Evolutionary conservation across 2,329 filamentous ascomycete species (phyloP).

Genomic region (Verruconis gallopava): DNA sequence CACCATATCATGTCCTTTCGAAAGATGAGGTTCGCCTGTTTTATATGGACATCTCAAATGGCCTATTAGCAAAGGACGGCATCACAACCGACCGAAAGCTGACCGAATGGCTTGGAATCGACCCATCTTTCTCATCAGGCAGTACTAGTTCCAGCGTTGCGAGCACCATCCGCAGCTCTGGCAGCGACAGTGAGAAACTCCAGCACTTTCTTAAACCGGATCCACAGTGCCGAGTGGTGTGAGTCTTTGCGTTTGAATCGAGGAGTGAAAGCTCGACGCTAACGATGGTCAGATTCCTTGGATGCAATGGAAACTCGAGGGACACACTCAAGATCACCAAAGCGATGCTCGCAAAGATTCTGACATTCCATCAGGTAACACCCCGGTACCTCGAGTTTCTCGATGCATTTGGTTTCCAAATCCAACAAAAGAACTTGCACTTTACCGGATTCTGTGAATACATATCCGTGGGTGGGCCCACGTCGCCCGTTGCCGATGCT

Average conservation of each 20-base stretch:
- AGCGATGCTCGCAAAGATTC: conserved; percentile 12
- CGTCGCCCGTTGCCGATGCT: conserved; percentile 12
- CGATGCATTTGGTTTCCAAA: conserved; percentile 23
- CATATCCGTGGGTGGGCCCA: conserved; percentile 14
- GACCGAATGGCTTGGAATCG: no score
- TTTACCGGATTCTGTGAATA: conserved; percentile 27
- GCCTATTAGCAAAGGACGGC: no score
- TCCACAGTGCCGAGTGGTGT: conserved; percentile 18
- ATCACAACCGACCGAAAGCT: no score
- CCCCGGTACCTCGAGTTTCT: conserved; percentile 28
- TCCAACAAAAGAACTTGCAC: conserved; percentile 19
- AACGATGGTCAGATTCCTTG: conserved; percentile 14
- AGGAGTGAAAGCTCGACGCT: no score
- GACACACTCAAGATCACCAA: conserved; percentile 15
- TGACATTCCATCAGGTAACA: conserved; percentile 28
- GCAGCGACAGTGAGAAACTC: no score
- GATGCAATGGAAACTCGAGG: conserved; percentile 12
- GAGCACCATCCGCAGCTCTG: no score
- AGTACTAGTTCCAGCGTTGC: no score
- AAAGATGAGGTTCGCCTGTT: no score
- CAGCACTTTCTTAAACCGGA: no score
- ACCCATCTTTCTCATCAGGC: no score
- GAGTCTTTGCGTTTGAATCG: conserved; percentile 8
- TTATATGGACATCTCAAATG: no score
- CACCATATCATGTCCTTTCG: no score